These are phyloP conservation scores for Yamadazyma akitaensis DNA, from an alignment of 805 yeast species.

Conservation along the genomic window DNA sequence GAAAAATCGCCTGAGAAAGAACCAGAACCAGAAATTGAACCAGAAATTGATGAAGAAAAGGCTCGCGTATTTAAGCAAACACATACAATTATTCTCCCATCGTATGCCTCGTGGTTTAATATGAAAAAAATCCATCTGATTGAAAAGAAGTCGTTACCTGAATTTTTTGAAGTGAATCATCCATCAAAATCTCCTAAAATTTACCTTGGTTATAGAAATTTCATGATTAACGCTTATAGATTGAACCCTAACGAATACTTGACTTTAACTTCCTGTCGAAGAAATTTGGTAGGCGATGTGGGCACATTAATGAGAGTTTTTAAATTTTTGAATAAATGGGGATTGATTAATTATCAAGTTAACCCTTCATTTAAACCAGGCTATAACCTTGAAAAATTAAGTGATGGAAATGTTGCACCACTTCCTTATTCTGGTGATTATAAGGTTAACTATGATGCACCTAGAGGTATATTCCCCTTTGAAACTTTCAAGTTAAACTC, in stretches of 20 bases:
- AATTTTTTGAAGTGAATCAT: conserved; percentile 72
- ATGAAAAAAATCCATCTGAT: conserved; percentile 69
- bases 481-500: conserved; percentile 72
- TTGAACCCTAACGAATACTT: conserved; percentile 86
- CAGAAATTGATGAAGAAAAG: conserved; percentile 17
- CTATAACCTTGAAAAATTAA: conserved; percentile 49
- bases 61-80: conserved; percentile 49
- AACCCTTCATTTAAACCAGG: conserved; percentile 72
- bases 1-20: conserved; percentile 1
- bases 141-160: conserved; percentile 83
- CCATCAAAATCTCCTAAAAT: conserved; percentile 78
- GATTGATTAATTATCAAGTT: conserved; percentile 88
- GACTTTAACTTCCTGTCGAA: conserved; percentile 85
- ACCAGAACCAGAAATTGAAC: conserved; percentile 9
- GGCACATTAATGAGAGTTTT: conserved; percentile 84
- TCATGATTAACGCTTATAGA: conserved; percentile 84
- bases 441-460: conserved; percentile 78
- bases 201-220: conserved; percentile 79
- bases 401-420: conserved; percentile 40
- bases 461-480: conserved; percentile 89
- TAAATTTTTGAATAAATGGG: conserved; percentile 85
- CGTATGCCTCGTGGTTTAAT: conserved; percentile 84
- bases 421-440: conserved; percentile 78
- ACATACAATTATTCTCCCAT: conserved; percentile 81
- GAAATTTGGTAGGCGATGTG: conserved; percentile 89